These are phyloP conservation scores for Chytriomyces sp. DNA, from an alignment of 192 early-diverging fungal genomes.

Conservation along the genomic window DNA sequence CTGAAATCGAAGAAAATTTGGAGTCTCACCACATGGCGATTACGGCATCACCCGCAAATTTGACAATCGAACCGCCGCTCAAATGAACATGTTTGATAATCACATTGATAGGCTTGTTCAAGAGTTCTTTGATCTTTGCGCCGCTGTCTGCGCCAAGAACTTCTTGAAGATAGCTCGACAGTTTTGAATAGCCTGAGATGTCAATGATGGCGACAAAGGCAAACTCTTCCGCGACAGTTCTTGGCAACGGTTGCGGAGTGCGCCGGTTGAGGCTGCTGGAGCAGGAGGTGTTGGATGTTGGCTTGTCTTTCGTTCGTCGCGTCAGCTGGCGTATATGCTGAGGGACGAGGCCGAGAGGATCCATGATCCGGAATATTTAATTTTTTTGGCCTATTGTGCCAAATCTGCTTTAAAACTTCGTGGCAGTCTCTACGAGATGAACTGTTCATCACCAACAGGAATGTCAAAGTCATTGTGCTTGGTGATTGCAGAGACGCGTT, in stretches of 20 bases:
- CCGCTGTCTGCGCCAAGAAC: conserved; percentile 30
- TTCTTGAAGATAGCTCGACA: conserved; percentile 33
- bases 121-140: conserved; percentile 33
- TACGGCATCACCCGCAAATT: conserved; percentile 38
- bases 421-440: too few relatives aligned
- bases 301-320: not conserved
- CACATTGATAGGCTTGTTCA: conserved; percentile 37
- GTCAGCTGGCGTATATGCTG: conserved; percentile 21
- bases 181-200: conserved; percentile 38
- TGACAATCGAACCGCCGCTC: conserved; percentile 33
- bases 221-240: conserved; percentile 9
- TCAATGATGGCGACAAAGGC: conserved; percentile 40
- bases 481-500: too few relatives aligned
- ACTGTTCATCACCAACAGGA: too few relatives aligned
- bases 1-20: not conserved
- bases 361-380: conserved; percentile 10
- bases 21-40: conserved; percentile 27
- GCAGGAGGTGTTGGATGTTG: not conserved
- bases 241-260: not conserved
- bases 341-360: conserved; percentile 28
- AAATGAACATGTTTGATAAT: conserved; percentile 36
- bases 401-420: too few relatives aligned
- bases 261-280: not conserved
- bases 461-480: too few relatives aligned
- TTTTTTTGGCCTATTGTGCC: too few relatives aligned